Evolutionary conservation across 2,329 filamentous ascomycete species (phyloP).

Genomic region (Talaromyces sp.): DNA sequence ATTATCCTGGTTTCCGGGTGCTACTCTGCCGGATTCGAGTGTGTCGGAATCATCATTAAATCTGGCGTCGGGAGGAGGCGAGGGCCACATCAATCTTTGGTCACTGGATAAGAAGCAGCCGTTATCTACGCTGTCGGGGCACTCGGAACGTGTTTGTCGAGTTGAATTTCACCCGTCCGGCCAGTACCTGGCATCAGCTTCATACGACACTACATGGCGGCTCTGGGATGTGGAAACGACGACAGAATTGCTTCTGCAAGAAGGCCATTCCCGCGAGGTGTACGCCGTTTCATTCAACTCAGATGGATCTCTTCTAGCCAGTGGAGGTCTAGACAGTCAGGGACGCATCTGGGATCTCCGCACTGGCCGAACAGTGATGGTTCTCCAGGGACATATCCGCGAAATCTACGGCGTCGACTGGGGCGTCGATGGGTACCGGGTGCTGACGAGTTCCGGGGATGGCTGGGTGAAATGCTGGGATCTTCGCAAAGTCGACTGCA

Average conservation of each 20-base stretch:
- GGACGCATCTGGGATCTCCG: conserved; percentile 93
- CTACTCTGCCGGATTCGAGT: conserved; percentile 64
- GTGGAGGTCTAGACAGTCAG: conserved; percentile 89
- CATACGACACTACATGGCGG: conserved; percentile 93
- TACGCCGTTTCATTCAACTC: conserved; percentile 85
- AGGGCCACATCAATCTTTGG: conserved; percentile 85
- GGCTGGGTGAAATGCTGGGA: conserved; percentile 99
- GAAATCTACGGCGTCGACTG: conserved; percentile 93
- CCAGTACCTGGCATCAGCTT: conserved; percentile 82
- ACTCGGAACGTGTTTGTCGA: conserved; percentile 80
- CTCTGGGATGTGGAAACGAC: conserved; percentile 89
- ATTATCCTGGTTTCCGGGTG: conserved; percentile 80
- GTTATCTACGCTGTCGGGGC: conserved; percentile 72
- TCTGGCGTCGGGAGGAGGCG: conserved; percentile 82
- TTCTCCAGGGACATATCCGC: conserved; percentile 86
- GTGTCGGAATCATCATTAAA: conserved; percentile 72
- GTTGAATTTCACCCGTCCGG: conserved; percentile 94
- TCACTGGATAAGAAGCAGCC: conserved; percentile 81
- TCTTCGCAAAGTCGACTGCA: conserved; percentile 76
- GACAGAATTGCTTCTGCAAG: conserved; percentile 78
- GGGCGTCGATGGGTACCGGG: conserved; percentile 83
- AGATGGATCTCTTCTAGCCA: conserved; percentile 85
- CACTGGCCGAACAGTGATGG: conserved; percentile 90
- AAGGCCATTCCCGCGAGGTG: conserved; percentile 91
- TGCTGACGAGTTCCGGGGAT: conserved; percentile 86